Conservation (phyloP, 352 stramenopile genomes). For the Globisporangium acanthophoron region DNA sequence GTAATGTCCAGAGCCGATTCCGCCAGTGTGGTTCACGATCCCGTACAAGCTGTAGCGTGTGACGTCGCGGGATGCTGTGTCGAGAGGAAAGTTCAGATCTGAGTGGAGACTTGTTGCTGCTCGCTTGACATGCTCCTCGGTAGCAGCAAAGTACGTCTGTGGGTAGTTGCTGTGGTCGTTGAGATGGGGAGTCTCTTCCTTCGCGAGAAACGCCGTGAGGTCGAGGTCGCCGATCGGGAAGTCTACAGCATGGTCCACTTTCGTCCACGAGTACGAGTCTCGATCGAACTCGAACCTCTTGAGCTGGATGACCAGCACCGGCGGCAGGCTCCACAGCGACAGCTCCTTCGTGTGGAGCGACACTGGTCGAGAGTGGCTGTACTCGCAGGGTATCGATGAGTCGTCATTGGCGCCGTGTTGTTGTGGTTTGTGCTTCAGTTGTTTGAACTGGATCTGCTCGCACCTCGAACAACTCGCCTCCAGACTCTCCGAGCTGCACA, state of each 20-base stretch:
- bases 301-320: constrained; percentile 57
- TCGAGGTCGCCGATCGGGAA: constrained; percentile 90
- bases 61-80: constrained; percentile 31
- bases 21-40: constrained; percentile 93
- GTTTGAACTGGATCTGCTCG: neutral
- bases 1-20: constrained; percentile 93
- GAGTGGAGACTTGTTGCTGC: constrained; percentile 28
- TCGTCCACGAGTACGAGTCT: constrained; percentile 54
- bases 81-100: constrained; percentile 33
- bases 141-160: neutral
- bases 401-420: neutral
- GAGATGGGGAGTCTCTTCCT: neutral
- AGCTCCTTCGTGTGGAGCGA: constrained; percentile 45
- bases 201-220: constrained; percentile 40
- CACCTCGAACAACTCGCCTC: constrained; percentile 42
- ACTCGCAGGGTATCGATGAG: neutral
- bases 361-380: neutral
- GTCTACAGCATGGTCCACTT: constrained; percentile 86
- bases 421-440: neutral
- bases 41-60: constrained; percentile 91
- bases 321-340: constrained; percentile 45
- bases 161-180: neutral
- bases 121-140: constrained; percentile 13
- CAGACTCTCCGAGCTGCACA: constrained; percentile 41
- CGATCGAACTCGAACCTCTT: constrained; percentile 63